Evolutionary conservation across 768 basidiomycete genomes (phyloP), one percentile per base, ranked within the genome.

Genomic region (Suillus plorans): DNA sequence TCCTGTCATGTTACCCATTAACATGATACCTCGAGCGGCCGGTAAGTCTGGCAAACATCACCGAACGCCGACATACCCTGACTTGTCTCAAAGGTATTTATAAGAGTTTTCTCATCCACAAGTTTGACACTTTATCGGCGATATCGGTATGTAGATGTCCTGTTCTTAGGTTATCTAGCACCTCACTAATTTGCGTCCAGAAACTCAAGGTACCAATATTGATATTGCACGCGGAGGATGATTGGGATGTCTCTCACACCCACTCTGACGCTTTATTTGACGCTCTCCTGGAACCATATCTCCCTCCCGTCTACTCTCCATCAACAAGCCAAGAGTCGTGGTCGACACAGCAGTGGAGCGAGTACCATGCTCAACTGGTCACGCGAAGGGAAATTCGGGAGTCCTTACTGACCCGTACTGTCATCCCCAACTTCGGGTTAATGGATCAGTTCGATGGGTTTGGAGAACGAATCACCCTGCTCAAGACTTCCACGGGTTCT

Each of bases 151-250:
- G 86, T 71, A 60, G 52, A 42, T 13, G 25, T 64, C 14, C n/a
- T 18, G 10, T 52, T 5, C 7, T 20, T 64, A n/a, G 34, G 4
- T 9, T n/a, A 8, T 31, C 13, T 12, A 34, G 1, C 36, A 44
- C 49, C 60, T 47, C 1, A 39, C 25, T 57, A 52, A 69, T 61
- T 20, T 60, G 28, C 44, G 25, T 36, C 44, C 70, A 93, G 91
- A 80, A 82, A 64, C 84, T 93, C 68, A 85, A 86, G 68, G 84
- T 85, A 0, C 87, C 89, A 10, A 82, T 91, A 8, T 78, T 94
- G 44, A 82, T 95, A 67, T 86, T 84, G 0, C 94, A 95, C 73
- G 86, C 93, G 8, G 80, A 84, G 66, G 81, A 94, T 72, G 94
- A 95, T 75, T 80, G 78, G 69, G 88, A 91, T 28, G 93, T 95